Conservation (phyloP, 2,329 filamentous ascomycete species). For the Diatrype stigma region DNA sequence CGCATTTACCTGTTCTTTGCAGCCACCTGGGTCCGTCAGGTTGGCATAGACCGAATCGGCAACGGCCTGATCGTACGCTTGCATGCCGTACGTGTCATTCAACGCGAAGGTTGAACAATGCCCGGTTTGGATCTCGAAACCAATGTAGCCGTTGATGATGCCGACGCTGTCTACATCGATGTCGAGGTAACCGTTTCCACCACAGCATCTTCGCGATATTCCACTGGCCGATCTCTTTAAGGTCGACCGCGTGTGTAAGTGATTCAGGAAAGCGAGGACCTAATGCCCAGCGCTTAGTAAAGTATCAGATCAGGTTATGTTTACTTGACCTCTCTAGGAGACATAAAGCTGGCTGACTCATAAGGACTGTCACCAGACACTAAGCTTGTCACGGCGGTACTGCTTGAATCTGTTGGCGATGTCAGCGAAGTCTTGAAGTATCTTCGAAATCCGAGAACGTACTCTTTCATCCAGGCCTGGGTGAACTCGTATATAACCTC, state of each 20-base stretch:
- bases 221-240: background rate
- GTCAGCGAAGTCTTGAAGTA: background rate
- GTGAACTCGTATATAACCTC: constrained; percentile 51
- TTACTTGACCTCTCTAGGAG: background rate
- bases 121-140: constrained; percentile 5
- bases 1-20: constrained; percentile 2
- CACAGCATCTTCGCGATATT: background rate
- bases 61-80: background rate
- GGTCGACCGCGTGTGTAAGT: constrained; percentile 6
- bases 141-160: constrained; percentile 10
- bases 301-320: background rate
- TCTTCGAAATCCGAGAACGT: background rate
- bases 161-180: constrained; percentile 10
- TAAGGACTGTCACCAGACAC: constrained; percentile 34
- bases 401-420: constrained; percentile 35
- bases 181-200: constrained; percentile 1
- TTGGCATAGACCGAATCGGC: background rate
- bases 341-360: constrained; percentile 1
- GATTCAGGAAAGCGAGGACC: constrained; percentile 10
- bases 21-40: constrained; percentile 4
- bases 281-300: constrained; percentile 14
- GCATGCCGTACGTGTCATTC: constrained; percentile 10
- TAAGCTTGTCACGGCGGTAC: constrained; percentile 41
- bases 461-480: constrained; percentile 51
- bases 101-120: constrained; percentile 1